Evolutionary conservation across 1,139 yeast genomes (phyloP), one percentile per base, ranked within the genome.

Genomic region (Hyphopichia pseudoburtonii): DNA sequence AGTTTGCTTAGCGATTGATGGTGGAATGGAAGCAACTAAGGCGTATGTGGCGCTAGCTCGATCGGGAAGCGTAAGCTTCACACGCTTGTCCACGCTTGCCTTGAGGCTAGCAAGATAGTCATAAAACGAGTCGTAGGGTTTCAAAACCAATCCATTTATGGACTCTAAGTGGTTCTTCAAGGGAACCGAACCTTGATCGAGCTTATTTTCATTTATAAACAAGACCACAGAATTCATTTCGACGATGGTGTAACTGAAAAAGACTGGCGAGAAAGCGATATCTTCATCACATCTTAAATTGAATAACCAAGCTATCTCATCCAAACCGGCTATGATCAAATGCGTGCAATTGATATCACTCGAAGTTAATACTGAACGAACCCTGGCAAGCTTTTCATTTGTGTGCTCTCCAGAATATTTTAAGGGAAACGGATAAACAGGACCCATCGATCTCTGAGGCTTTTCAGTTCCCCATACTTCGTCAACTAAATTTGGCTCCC

Each of bases 241-340:
- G 11, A 77, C 53, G 2, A 76, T 56, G 2, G 66, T 54, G 46
- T 76, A 77, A 5, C 74, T 54, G 47, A 73, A 77, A 44, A 78
- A 77, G 0, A 74, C 75, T 0, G 82, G 81, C 38, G 69, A 63
- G 47, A 60, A 77, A 2, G 73, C 72, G 27, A 71, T 62, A 38
- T 72, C 75, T 14, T 59, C 50, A 37, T 70, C 76, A 15, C 71
- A 56, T 35, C 82, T 59, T 35, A 76, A 53, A 43, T 77, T 77
- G 36, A 77, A 64, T 30, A 77, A 52, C 82, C 82, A 77, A 1
- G 81, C 80, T 36, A 76, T 59, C 35, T 76, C 80, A 51, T 77
- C 82, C 22, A 77, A 54, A 15, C 73, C 71, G 9, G 71, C 62
- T 3, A 74, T 57, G 5, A 77, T 48, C 35, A 69, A 52, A 39